Base-by-base conservation (phyloP, 164 flowering plant species). In the Buxus sempervirens region DNA sequence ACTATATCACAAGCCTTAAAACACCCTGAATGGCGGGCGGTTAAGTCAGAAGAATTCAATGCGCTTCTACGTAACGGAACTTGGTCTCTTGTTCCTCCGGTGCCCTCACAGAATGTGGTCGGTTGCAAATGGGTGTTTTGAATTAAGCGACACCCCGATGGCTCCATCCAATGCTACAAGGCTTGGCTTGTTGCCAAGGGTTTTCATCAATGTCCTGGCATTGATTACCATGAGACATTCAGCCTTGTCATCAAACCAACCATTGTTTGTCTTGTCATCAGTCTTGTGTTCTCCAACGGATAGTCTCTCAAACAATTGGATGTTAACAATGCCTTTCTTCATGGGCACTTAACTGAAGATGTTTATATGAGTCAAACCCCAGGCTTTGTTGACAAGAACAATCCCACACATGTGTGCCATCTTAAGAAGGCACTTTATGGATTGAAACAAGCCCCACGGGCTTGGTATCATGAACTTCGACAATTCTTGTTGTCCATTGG, bases 1-100 rank as follows among this genome's bases (percentile, higher is more conserved):
- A 42, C 54, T 18, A 38, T 62, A 38, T 38, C 66, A n/a, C 66
- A 63, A 22, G 56, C 36, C 53, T 3, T 63, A 23, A 63, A 63
- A 63, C 53, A 45, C 4, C 56, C n/a, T 23, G 25, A 45, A 63
- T 63, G 66, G 66, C 9, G 14, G 53, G 27, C 15, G 6, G 38
- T 36, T 27, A 48, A 48, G 66, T 48, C n/a, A 3, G 38, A 32
- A 3, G 38, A 32, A 7, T 32, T 32, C 5, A 32, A 32, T 32
- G 38, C 38, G 38, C 28, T 63, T 49, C 56, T 38, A 38, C 51
- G 0, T 38, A 62, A 62, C 9, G 26, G 41, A 38, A 62, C 53
- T 38, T 62, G 53, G 53, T 4, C 7, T n/a, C 26, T 62, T 62
- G 64, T 62, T 62, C 54, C 64, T 22, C 53, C 56, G 16, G 24